Evolutionary conservation across 2,329 filamentous ascomycete genomes (phyloP).

Genomic region (Arachnomyces sp.): DNA sequence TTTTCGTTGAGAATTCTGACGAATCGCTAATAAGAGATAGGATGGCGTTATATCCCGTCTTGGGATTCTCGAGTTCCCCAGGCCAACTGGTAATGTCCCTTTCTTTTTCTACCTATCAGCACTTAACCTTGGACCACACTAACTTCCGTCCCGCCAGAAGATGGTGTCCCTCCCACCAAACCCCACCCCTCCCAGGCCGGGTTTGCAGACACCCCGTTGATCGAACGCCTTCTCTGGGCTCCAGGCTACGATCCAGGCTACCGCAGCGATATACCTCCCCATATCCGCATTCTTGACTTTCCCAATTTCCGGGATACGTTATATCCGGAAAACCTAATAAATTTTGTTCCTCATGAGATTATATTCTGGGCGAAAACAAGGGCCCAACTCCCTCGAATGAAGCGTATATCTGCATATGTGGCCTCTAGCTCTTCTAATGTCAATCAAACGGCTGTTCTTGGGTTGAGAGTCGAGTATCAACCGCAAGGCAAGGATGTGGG

Average conservation of each 20-base stretch:
- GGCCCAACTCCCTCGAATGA: background rate
- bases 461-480: background rate
- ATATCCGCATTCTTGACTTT: too few species aligned
- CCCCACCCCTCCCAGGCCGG: too few species aligned
- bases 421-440: background rate
- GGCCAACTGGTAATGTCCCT: background rate
- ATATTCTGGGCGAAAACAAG: background rate
- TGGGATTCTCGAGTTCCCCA: background rate
- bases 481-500: conserved; percentile 1
- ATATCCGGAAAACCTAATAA: background rate
- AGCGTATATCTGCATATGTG: background rate
- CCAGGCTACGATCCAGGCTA: background rate
- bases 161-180: too few species aligned
- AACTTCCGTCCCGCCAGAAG: background rate
- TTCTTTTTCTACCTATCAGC: background rate
- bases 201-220: too few species aligned
- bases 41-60: conserved; percentile 5
- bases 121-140: background rate
- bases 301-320: too few species aligned
- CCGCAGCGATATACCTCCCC: too few species aligned
- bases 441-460: background rate
- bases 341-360: conserved; percentile 1
- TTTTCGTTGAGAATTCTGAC: background rate
- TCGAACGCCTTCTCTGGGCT: background rate
- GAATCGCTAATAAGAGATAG: background rate